Evolutionary conservation across 2,329 filamentous ascomycete species (phyloP).

Genomic region (Colletotrichum orchidophilum): DNA sequence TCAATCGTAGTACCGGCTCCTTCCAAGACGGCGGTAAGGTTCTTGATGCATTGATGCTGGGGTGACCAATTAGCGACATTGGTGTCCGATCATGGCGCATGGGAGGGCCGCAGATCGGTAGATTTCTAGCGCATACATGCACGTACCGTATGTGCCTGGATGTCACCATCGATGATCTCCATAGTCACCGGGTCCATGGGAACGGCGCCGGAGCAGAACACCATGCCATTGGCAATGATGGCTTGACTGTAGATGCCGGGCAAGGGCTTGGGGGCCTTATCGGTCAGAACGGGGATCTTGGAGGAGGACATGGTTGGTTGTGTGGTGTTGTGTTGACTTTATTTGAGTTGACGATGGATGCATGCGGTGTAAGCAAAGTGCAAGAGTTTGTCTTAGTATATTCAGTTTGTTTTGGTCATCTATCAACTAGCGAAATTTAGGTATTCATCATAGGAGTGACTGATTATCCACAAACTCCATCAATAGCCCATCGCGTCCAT

Average conservation of each 20-base stretch:
- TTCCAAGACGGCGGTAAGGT: constrained; percentile 74
- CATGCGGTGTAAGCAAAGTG: not conserved
- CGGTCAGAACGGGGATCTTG: constrained; percentile 49
- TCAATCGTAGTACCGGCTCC: constrained; percentile 72
- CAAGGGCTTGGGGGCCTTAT: constrained; percentile 52
- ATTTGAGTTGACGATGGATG: too few species aligned
- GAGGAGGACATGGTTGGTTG: constrained; percentile 28
- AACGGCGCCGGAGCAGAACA: constrained; percentile 79
- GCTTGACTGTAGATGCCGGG: constrained; percentile 59
- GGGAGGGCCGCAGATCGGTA: not conserved
- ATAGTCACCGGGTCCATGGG: constrained; percentile 68
- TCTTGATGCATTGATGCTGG: constrained; percentile 72
- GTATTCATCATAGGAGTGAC: not conserved
- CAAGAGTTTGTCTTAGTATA: not conserved
- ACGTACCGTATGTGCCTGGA: constrained; percentile 70
- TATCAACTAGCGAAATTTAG: not conserved
- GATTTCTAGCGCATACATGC: not conserved
- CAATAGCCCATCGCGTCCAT: not conserved
- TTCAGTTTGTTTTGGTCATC: not conserved
- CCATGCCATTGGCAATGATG: constrained; percentile 72
- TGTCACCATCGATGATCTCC: constrained; percentile 69
- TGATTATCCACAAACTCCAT: not conserved
- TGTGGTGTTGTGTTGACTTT: not conserved
- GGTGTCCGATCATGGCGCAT: not conserved
- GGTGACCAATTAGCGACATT: not conserved